These are phyloP conservation scores for Neurospora terricola DNA, from an alignment of 495 filamentous ascomycete genomes.

Conservation along the genomic window DNA sequence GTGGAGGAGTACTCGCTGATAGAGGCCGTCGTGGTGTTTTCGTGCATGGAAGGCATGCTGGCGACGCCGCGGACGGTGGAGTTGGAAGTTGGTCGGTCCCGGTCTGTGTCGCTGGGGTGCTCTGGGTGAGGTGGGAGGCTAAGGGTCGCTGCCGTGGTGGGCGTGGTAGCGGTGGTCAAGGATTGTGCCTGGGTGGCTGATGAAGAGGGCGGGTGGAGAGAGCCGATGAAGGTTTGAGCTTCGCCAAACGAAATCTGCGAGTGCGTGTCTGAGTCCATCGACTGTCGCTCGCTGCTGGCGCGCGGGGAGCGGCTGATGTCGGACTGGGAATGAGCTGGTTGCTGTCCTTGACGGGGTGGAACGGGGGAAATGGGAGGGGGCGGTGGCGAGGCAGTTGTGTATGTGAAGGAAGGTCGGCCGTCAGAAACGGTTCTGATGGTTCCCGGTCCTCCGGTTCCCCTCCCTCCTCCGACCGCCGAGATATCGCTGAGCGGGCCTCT, in stretches of 20 bases:
- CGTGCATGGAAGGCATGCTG: slow-evolving; percentile 31
- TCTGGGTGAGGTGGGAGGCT: not conserved
- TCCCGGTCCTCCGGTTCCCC: not conserved
- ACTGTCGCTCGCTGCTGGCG: slow-evolving; percentile 24
- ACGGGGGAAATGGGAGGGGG: slow-evolving; percentile 18
- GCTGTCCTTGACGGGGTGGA: not conserved
- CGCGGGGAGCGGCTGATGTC: slow-evolving; percentile 17
- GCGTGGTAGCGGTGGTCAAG: slow-evolving; percentile 8
- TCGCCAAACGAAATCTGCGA: slow-evolving; percentile 33
- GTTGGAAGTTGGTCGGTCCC: slow-evolving; percentile 24
- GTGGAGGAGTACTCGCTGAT: slow-evolving; percentile 11
- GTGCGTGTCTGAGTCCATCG: slow-evolving; percentile 23
- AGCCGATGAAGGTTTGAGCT: slow-evolving; percentile 25
- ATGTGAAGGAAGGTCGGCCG: slow-evolving; percentile 7
- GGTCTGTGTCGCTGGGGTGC: not conserved
- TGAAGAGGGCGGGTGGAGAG: slow-evolving; percentile 25
- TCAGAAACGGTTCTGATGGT: not conserved
- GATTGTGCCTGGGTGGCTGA: slow-evolving; percentile 17
- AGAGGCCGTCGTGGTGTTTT: slow-evolving; percentile 13
- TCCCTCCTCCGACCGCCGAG: slow-evolving; percentile 4
- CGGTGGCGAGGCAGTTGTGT: slow-evolving; percentile 18
- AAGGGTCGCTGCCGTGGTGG: not conserved
- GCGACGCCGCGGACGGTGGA: slow-evolving; percentile 32
- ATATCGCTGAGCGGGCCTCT: slow-evolving; percentile 18
- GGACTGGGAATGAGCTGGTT: slow-evolving; percentile 10